Percentiles rank a stretch among this genome's conserved stretches.
Conservation (phyloP, 2,329 filamentous ascomycete genomes). For the Verticillium zaregamsianum region DNA sequence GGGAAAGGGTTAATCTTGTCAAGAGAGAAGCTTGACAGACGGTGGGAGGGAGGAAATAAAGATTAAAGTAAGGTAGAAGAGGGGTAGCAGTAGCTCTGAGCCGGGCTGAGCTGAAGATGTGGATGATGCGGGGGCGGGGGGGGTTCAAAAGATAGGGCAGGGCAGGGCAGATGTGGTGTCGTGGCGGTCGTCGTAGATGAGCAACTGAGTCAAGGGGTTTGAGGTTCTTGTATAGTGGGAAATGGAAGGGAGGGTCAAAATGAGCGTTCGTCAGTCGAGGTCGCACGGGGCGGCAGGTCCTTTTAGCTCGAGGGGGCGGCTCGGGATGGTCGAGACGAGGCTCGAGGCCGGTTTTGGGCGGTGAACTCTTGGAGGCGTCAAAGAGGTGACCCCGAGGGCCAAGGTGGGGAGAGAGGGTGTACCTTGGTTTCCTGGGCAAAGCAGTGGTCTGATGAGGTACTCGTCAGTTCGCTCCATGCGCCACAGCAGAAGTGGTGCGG, state of each 20-base stretch:
- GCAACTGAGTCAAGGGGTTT: background rate
- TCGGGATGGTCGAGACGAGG: background rate
- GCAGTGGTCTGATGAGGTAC: background rate
- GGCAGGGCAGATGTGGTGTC: background rate
- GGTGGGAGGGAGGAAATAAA: slow-evolving; percentile 4
- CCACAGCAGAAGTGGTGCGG: background rate
- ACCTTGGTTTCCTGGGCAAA: background rate
- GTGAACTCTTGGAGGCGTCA: background rate
- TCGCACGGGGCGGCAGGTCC: background rate
- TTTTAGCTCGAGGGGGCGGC: background rate
- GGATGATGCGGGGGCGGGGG: background rate
- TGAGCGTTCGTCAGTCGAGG: background rate
- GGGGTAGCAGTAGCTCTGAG: background rate
- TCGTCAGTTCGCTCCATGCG: background rate
- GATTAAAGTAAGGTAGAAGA: background rate
- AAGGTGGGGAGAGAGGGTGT: background rate
- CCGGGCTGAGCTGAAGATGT: background rate
- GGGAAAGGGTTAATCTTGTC: background rate
- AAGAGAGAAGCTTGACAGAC: background rate
- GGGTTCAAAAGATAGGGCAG: background rate
- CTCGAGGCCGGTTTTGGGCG: background rate
- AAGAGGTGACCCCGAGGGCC: background rate
- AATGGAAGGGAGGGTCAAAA: background rate
- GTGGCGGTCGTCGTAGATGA: background rate
- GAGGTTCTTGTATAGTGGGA: background rate